A percentile compares a stretch with the other conserved stretches of the same genome.
Evolutionary conservation across 148 eudicot genomes (phyloP).

Genomic region (Vaccinium vitisidaea): DNA sequence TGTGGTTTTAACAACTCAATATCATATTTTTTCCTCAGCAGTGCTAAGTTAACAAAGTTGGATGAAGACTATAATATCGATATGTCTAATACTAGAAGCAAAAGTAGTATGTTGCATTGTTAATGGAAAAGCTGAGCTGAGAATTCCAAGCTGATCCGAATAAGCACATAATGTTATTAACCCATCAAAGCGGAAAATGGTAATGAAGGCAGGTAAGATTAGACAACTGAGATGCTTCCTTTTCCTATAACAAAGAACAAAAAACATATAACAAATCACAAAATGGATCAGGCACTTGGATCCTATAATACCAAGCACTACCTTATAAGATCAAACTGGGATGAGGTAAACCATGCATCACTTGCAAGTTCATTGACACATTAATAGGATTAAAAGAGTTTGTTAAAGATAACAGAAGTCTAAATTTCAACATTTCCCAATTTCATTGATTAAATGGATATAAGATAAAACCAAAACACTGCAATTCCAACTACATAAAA

Average conservation of each 20-base stretch:
- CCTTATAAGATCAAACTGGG: background rate
- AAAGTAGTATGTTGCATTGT: background rate
- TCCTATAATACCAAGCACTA: background rate
- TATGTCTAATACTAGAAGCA: background rate
- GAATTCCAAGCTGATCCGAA: background rate
- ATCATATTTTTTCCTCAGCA: slow-evolving; percentile 38
- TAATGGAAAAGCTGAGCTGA: background rate
- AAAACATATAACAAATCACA: background rate
- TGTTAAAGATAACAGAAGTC: background rate
- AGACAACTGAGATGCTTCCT: background rate
- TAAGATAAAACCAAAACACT: slow-evolving; percentile 1
- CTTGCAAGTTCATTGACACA: slow-evolving; percentile 6
- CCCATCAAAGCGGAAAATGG: background rate
- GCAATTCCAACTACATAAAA: background rate
- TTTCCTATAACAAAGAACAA: background rate
- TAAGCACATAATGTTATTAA: background rate
- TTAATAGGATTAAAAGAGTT: background rate
- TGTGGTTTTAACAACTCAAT: slow-evolving; percentile 75
- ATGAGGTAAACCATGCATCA: slow-evolving; percentile 6
- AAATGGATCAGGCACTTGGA: background rate
- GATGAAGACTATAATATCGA: background rate
- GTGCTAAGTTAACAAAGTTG: background rate
- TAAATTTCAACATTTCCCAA: background rate
- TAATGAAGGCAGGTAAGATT: background rate
- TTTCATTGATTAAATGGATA: background rate